Evolutionary conservation across 768 basidiomycete genomes (phyloP), one percentile per base, ranked within the genome.

Genomic region (Filobasidium wieringae): DNA sequence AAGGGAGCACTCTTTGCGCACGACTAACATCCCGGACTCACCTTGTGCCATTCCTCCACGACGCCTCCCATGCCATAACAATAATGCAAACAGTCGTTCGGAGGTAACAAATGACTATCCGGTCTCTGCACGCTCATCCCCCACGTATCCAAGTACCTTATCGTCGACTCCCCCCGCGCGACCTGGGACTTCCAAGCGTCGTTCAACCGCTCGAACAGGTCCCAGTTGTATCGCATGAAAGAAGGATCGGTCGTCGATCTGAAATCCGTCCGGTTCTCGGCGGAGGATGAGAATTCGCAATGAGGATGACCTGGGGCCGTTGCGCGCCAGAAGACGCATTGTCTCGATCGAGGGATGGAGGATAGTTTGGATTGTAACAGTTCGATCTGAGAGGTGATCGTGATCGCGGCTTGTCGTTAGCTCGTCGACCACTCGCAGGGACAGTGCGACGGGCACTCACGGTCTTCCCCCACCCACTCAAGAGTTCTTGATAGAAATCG

Each of bases 41-140:
- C 58, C 45, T 54, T 30, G 36, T 54, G 57, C 58, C 58, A 59
- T 36, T 59, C 58, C 14, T 59, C 58, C 1, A 54, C 11, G 8
- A 54, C 58, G n/a, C 58, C 58, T 27, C 24, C 24, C 7, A 34
- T 14, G 12, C 50, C 47, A 24, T 43, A 58, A 37, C 58, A 59
- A 40, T 36, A 59, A 54, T 59, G 58, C 32, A 59, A 32, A 34
- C 58, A 59, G 19, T 59, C 58, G 8, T 33, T 47, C 11, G 58
- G 58, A 26, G 58, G 58, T 2, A 53, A 40, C 4, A 59, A 12
- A n/a, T 59, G 52, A 2, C 24, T 33, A 36, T 59, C 58, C 4
- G 41, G 41, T 9, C 58, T 37, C 29, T 53, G 51, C 1, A 59
- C 24, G 15, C 41, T 47, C 43, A 59, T 47, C 26, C 30, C 29